phyloP scores from a whole-genome alignment of 2,329 filamentous ascomycete genomes.

The Thermoascus crustaceus region DNA sequence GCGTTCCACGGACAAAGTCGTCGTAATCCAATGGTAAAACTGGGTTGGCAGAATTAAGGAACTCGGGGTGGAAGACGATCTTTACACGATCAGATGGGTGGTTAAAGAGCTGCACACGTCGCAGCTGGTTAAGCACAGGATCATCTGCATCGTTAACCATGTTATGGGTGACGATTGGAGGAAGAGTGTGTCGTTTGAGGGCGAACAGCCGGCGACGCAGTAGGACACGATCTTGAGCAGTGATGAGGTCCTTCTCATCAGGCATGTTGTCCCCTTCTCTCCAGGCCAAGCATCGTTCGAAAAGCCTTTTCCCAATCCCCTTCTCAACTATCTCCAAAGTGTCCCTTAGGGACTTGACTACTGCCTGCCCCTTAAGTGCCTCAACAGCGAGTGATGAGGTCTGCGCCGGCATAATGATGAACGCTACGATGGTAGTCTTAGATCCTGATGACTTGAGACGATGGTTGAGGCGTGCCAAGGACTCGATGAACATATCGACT shows the following conservation, averaged over 20 bases:
- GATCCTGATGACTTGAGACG: constrained; percentile 75
- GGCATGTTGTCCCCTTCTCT: constrained; percentile 88
- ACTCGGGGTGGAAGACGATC: constrained; percentile 96
- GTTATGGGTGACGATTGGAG: constrained; percentile 97
- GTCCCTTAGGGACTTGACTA: constrained; percentile 91
- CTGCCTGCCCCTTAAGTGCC: constrained; percentile 90
- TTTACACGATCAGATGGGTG: constrained; percentile 92
- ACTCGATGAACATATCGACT: constrained; percentile 99
- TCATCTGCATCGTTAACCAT: constrained; percentile 93
- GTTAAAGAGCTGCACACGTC: constrained; percentile 94
- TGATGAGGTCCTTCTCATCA: constrained; percentile 94
- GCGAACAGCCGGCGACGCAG: constrained; percentile 86
- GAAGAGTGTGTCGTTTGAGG: constrained; percentile 86
- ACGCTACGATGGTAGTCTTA: constrained; percentile 90
- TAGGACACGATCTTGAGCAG: constrained; percentile 82
- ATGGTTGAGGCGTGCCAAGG: constrained; percentile 88
- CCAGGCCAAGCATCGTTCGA: constrained; percentile 91
- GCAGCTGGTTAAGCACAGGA: constrained; percentile 90
- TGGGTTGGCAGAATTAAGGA: constrained; percentile 90
- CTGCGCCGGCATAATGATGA: constrained; percentile 97
- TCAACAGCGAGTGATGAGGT: constrained; percentile 92
- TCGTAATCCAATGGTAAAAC: constrained; percentile 95
- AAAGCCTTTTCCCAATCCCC: constrained; percentile 86
- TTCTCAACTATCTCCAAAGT: constrained; percentile 88
- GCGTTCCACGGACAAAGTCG: constrained; percentile 94